These are phyloP conservation scores for Mentha longifolia DNA, from an alignment of 257 asterid species.

Conservation along the genomic window DNA sequence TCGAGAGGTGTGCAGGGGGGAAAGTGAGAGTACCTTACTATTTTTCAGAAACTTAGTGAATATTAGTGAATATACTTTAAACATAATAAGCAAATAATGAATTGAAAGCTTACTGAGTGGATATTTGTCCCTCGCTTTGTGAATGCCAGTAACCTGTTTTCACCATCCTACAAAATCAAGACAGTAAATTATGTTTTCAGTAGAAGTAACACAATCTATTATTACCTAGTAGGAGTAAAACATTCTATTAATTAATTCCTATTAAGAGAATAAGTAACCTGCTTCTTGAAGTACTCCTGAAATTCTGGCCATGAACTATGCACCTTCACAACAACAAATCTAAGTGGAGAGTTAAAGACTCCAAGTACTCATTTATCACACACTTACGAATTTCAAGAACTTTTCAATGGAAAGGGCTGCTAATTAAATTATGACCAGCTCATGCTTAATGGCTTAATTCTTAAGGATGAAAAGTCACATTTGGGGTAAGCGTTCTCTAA, in stretches of 20 bases:
- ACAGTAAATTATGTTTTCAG: slow-evolving; percentile 26
- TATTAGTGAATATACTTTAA: slow-evolving; percentile 3
- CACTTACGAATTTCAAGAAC: not conserved
- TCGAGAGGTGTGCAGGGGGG: not conserved
- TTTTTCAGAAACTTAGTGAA: not conserved
- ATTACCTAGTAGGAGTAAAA: not conserved
- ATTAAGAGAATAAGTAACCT: slow-evolving; percentile 50
- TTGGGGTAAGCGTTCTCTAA: not conserved
- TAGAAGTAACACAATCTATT: slow-evolving; percentile 9
- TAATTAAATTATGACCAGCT: not conserved
- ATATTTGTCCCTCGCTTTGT: slow-evolving; percentile 77
- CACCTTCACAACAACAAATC: slow-evolving; percentile 90
- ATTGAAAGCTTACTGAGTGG: slow-evolving; percentile 70
- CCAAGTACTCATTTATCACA: slow-evolving; percentile 5
- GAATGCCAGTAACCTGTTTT: slow-evolving; percentile 90
- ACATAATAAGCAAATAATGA: slow-evolving; percentile 11
- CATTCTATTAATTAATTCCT: slow-evolving; percentile 10
- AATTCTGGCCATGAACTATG: slow-evolving; percentile 90
- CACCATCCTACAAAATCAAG: slow-evolving; percentile 63
- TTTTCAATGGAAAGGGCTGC: not conserved
- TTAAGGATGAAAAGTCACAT: slow-evolving; percentile 11
- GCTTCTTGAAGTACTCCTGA: slow-evolving; percentile 72
- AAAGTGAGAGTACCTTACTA: not conserved
- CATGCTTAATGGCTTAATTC: slow-evolving; percentile 3
- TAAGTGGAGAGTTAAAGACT: slow-evolving; percentile 52